Evolutionary conservation across 495 filamentous ascomycete genomes (phyloP), one percentile per base, ranked within the genome.

Genomic region (Xylaria cubensis): DNA sequence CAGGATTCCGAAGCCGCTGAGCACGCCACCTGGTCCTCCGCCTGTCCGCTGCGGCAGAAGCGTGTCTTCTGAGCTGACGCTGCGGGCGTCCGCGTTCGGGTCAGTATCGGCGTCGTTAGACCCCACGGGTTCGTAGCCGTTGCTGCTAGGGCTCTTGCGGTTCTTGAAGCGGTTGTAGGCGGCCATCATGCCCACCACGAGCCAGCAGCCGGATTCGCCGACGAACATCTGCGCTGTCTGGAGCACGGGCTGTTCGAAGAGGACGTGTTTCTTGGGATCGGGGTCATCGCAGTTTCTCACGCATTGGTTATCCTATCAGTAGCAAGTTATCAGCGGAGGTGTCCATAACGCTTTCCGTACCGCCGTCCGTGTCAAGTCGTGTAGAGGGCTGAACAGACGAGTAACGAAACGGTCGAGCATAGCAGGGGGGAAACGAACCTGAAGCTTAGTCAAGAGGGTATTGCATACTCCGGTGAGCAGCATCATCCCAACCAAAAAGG

Each of bases 211-310:
- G 87, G 92, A 92, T 79, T 97, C 94, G 64, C 94, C 94, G 68
- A 97, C 84, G 76, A 97, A 97, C 94, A 97, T 98, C 77, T 96
- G 94, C 0, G 91, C 88, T 12, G 96, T 98, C 82, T 99, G 96
- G 72, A 98, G 91, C 41, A 99, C 95, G 17, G 96, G 96, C 79
- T 98, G 97, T 78, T 97, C 93, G 81, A 99, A 98, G 74, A 85
- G 84, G 42, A 85, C 74, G 29, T 89, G 88, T 64, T 90, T 88
- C 41, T 84, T 87, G n/a, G 90, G 90, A 80, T 97, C 83, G 8
- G 88, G 84, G 63, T 91, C 88, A 71, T 94, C 90, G 83, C 96
- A 99, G 84, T 98, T 88, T 63, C 91, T 88, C 21, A 99, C 92
- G 83, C 96, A 99, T 91, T 97, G 92, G 87, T 97, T 95, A 81